Percentiles rank a stretch among this genome's conserved stretches.
Conservation (phyloP, 352 stramenopile species). For the Elongisporangium anandrum region DNA sequence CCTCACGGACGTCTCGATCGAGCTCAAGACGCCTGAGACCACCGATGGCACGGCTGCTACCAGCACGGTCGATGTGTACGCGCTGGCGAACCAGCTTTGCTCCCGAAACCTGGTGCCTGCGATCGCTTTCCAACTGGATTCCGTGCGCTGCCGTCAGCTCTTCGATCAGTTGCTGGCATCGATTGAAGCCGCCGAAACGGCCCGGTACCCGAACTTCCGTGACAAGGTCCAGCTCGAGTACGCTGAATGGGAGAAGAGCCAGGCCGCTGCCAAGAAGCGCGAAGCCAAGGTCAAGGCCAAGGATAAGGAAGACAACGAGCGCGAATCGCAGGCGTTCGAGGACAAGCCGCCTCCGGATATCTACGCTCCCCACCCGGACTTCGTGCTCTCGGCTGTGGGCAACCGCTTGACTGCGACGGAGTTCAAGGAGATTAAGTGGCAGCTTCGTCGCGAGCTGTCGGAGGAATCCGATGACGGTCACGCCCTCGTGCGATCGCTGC, state of each 20-base stretch:
- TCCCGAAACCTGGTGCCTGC: slow-evolving; percentile 61
- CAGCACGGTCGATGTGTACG: slow-evolving; percentile 63
- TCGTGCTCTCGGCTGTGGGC: slow-evolving; percentile 92
- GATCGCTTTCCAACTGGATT: slow-evolving; percentile 88
- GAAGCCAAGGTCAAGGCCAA: slow-evolving; percentile 93
- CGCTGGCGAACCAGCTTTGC: slow-evolving; percentile 64
- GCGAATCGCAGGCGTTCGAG: slow-evolving; percentile 79
- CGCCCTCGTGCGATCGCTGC: slow-evolving; percentile 83
- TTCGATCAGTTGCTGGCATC: slow-evolving; percentile 75
- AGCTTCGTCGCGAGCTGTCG: slow-evolving; percentile 77
- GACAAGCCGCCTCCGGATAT: slow-evolving; percentile 89
- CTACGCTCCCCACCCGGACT: slow-evolving; percentile 97
- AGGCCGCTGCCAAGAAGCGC: slow-evolving; percentile 91
- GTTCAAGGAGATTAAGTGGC: slow-evolving; percentile 87
- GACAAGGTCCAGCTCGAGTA: slow-evolving; percentile 94
- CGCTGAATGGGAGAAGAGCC: slow-evolving; percentile 75
- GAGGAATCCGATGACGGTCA: slow-evolving; percentile 82
- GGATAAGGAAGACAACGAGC: slow-evolving; percentile 85
- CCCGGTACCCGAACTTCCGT: slow-evolving; percentile 84
- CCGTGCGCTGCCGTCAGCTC: slow-evolving; percentile 81
- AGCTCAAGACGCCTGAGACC: slow-evolving; percentile 43
- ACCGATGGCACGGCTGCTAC: slow-evolving; percentile 59
- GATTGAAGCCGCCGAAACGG: slow-evolving; percentile 68
- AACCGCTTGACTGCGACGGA: slow-evolving; percentile 92
- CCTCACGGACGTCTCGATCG: slow-evolving; percentile 58